Evolutionary conservation across 441 rosid genomes (phyloP).

Genomic region (Viola pubescens): DNA sequence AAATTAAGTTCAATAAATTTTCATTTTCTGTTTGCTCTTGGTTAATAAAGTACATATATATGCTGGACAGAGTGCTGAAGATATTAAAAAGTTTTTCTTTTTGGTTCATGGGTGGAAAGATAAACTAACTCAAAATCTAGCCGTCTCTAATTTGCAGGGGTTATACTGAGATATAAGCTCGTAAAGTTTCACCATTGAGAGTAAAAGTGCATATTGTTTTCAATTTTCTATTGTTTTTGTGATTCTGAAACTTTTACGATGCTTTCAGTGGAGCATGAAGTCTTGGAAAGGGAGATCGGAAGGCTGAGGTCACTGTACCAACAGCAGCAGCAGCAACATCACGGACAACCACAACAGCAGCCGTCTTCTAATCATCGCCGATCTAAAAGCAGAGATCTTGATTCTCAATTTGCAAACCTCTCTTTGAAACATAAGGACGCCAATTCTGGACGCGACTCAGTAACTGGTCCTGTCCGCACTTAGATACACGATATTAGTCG

Average conservation of each 20-base stretch:
- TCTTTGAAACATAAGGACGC: constrained; percentile 71
- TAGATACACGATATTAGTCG: constrained; percentile 29
- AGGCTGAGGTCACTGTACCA: constrained; percentile 71
- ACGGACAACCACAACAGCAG: constrained; percentile 25
- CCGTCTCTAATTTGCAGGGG: no score
- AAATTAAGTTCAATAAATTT: no score
- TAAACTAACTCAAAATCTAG: no score
- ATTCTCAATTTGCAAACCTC: constrained; percentile 79
- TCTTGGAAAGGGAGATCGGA: constrained; percentile 91
- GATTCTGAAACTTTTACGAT: constrained; percentile 8
- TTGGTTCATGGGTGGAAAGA: no score
- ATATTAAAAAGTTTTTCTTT: no score
- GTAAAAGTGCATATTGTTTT: neutral
- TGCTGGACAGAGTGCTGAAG: no score
- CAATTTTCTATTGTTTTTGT: no score
- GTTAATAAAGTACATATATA: no score
- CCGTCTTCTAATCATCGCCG: constrained; percentile 68
- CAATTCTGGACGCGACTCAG: constrained; percentile 52
- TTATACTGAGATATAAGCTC: neutral
- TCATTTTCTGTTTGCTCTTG: no score
- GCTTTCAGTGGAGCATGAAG: constrained; percentile 87
- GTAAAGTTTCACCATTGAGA: neutral
- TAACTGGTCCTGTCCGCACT: constrained; percentile 57
- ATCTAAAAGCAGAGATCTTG: constrained; percentile 71
- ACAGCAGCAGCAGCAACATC: constrained; percentile 48